Percentiles rank a stretch among this genome's conserved stretches.
Evolutionary conservation across 805 yeast species (phyloP).

Genomic region (Saccharomycopsis sp.): DNA sequence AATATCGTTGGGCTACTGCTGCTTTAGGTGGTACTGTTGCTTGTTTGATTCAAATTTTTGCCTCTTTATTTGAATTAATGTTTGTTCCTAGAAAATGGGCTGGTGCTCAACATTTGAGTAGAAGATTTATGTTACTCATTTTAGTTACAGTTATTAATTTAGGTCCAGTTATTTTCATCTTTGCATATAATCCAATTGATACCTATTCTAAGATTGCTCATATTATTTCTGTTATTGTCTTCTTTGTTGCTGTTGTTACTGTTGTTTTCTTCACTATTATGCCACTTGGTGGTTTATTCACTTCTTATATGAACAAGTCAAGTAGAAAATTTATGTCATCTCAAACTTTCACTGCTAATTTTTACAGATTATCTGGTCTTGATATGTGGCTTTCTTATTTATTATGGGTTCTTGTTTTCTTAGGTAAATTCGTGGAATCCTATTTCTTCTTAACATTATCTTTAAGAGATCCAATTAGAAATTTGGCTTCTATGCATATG

Average conservation of each 20-base stretch:
- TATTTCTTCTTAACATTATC: conserved; percentile 86
- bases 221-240: conserved; percentile 74
- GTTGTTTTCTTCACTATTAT: conserved; percentile 78
- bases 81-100: conserved; percentile 98
- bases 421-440: conserved; percentile 84
- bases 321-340: conserved; percentile 87
- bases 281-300: conserved; percentile 96
- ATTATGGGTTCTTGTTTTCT: conserved; percentile 81
- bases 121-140: conserved; percentile 72
- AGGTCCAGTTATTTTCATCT: conserved; percentile 79
- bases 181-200: conserved; percentile 65
- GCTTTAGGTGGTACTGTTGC: conserved; percentile 93
- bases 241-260: conserved; percentile 80
- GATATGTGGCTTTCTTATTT: conserved; percentile 96
- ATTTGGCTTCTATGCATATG: conserved; percentile 73
- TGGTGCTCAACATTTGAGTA: conserved; percentile 93
- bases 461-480: conserved; percentile 89
- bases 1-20: conserved; percentile 85
- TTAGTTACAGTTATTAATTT: conserved; percentile 60
- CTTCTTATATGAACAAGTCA: conserved; percentile 78
- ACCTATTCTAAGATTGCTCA: conserved; percentile 62
- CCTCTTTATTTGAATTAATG: conserved; percentile 88
- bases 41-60: conserved; percentile 65
- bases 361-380: conserved; percentile 67
- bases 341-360: conserved; percentile 92